These are phyloP conservation scores for Hydrangea macrophylla DNA, from an alignment of 148 eudicot species.

Conservation along the genomic window DNA sequence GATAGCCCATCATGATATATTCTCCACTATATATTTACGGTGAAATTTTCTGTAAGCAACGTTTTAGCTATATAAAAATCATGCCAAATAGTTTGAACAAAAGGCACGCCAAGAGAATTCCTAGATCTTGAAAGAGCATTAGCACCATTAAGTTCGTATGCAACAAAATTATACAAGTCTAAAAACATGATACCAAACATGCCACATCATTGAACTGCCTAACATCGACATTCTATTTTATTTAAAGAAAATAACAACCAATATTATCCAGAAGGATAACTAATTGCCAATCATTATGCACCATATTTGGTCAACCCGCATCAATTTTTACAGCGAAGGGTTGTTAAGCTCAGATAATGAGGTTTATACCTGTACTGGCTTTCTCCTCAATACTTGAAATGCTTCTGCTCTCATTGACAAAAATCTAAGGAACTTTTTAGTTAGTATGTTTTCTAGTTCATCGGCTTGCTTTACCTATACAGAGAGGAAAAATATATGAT, in stretches of 20 bases:
- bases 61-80: too few relatives aligned
- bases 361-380: constrained; percentile 80
- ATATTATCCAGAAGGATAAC: neutral
- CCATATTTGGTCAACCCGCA: neutral
- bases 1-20: too few relatives aligned
- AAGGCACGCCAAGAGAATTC: too few relatives aligned
- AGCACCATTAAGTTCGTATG: too few relatives aligned
- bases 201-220: neutral
- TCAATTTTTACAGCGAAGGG: neutral
- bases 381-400: constrained; percentile 92
- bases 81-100: too few relatives aligned
- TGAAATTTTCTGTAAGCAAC: too few relatives aligned
- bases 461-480: constrained; percentile 90
- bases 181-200: neutral
- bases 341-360: neutral
- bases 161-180: too few relatives aligned
- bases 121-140: too few relatives aligned
- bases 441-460: constrained; percentile 91
- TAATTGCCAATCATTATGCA: neutral
- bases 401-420: constrained; percentile 99
- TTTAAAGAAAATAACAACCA: neutral
- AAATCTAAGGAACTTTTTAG: constrained; percentile 95
- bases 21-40: too few relatives aligned
- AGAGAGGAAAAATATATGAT: constrained; percentile 1
- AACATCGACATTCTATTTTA: neutral